Conservation (phyloP, 176 grass and related monocot species). For the Aegilops longissima region DNA sequence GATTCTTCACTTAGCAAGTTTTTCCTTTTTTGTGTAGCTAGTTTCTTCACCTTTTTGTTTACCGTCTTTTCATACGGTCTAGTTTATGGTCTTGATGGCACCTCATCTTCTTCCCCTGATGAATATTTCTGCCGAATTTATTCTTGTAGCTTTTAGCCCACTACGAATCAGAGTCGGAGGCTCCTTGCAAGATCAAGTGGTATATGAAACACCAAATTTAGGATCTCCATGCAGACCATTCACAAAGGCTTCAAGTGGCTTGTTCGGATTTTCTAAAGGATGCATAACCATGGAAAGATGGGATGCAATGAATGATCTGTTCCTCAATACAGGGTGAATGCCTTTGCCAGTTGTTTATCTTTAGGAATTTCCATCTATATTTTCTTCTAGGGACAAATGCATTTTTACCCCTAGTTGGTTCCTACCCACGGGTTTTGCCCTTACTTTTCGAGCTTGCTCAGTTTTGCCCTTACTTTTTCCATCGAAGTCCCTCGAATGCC, state of each 20-base stretch:
- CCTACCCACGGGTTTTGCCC: no score
- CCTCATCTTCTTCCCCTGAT: background rate
- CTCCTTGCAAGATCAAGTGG: constrained; percentile 95
- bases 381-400: background rate
- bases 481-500: no score
- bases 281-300: constrained; percentile 95
- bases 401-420: no score
- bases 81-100: background rate
- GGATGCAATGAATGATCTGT: constrained; percentile 82
- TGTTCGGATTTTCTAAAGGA: constrained; percentile 96
- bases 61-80: background rate
- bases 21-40: background rate
- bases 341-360: background rate
- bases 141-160: constrained; percentile 64
- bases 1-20: background rate
- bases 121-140: background rate
- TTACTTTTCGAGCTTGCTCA: no score
- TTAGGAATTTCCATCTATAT: background rate
- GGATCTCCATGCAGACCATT: constrained; percentile 63
- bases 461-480: no score
- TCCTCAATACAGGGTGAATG: constrained; percentile 71
- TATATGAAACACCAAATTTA: constrained; percentile 74
- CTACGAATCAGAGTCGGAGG: constrained; percentile 90
- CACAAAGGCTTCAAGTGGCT: constrained; percentile 54
- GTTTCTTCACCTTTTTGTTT: background rate